Evolutionary conservation across 108 stramenopile species (phyloP).

Genomic region (Fragilaria crotonensis): DNA sequence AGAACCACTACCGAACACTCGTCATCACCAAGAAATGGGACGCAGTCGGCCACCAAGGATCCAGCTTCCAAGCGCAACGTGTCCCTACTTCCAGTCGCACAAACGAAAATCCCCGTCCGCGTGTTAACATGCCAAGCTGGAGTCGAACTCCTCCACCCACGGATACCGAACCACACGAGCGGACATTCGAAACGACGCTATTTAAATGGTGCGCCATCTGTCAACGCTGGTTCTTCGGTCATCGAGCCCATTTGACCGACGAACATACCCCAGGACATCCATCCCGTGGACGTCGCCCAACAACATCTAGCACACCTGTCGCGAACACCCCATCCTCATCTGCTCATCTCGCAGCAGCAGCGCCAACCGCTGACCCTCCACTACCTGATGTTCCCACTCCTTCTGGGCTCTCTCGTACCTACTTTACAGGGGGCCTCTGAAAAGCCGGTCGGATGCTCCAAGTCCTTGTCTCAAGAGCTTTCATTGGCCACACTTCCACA

Average conservation of each 20-base stretch:
- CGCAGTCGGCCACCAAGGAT: background rate
- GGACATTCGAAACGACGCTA: background rate
- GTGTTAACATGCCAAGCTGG: background rate
- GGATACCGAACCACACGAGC: background rate
- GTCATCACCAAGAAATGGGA: background rate
- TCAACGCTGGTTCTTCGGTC: background rate
- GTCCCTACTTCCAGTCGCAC: too few species aligned
- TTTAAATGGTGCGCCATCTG: background rate
- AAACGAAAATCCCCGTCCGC: too few species aligned
- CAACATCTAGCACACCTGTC: background rate
- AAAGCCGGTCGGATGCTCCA: background rate
- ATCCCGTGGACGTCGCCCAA: background rate
- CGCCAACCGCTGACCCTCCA: too few species aligned
- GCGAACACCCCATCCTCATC: background rate
- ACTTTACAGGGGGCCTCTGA: background rate
- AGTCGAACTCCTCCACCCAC: background rate
- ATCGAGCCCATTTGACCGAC: background rate
- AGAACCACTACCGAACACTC: background rate
- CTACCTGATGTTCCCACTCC: too few species aligned
- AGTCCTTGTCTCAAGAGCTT: background rate
- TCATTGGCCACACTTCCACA: background rate
- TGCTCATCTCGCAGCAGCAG: background rate
- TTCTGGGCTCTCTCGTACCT: background rate
- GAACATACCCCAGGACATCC: background rate
- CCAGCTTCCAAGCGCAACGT: background rate